Base-by-base conservation (phyloP, 2,329 filamentous ascomycete species). In the Cladosporium austrohemisphaericum region DNA sequence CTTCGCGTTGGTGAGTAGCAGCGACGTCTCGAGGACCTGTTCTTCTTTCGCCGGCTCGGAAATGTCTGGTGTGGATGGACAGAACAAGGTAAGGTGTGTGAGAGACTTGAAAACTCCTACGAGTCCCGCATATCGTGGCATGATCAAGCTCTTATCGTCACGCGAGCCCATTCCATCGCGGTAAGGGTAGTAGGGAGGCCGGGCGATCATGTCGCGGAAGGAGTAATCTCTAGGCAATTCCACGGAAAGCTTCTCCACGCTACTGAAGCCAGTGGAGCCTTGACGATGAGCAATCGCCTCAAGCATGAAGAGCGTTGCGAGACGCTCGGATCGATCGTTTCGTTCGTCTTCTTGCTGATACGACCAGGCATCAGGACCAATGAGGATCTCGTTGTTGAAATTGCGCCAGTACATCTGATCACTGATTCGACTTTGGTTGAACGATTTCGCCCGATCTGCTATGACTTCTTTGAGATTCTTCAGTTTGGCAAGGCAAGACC, bases 401-500 rank as follows among this genome's bases (percentile, higher is more conserved):
- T 47, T 16, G 6, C 22, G 19, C 44, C 44, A 47, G 25, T 20
- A 47, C 2, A 25, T 14, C 3, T 13, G 29, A 20, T 29, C 13
- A 11, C 31, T 23, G 4, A 31, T 6, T 9, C 16, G n/a, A 18
- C 45, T 45, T 37, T 43, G 22, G 11, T 4, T 3, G 29, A 55
- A 56, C 26, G 49, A 50, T 25, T 31, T 52, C 29, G 50, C 49
- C 20, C 35, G 52, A 22, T 43, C 44, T n/a, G 57, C 48, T 20
- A 50, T 29, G 11, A 53, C 52, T 43, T 55, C 43, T 5, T 32
- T 31, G 4, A 61, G 31, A 35, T 58, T 61, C 3, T 55, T 57
- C 19, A 63, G 50, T 16, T 52, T 41, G 11, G 55, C 43, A 8
- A 60, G 28, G 18, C 49, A 50, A 3, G 58, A 55, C 13, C 52